Percentiles rank a stretch among this genome's conserved stretches.
phyloP scores from a whole-genome alignment of 2,329 filamentous ascomycete genomes.

The Penicillium sp. region DNA sequence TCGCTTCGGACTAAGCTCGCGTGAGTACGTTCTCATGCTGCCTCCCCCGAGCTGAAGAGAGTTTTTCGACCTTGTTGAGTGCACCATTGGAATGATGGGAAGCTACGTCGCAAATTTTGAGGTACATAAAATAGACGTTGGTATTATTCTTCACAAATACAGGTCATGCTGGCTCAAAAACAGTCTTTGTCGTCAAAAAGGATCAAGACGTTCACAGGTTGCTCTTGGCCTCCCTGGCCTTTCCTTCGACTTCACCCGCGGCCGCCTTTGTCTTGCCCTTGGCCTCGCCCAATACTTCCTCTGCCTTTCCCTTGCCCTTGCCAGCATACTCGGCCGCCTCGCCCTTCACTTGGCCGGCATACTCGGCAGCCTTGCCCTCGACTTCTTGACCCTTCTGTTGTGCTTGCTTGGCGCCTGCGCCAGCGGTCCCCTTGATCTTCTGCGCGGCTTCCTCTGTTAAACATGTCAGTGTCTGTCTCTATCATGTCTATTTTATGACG shows the following conservation, averaged over 20 bases:
- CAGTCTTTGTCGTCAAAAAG: neutral
- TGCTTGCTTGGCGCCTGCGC: constrained; percentile 46
- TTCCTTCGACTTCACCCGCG: constrained; percentile 27
- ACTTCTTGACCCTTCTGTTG: constrained; percentile 42
- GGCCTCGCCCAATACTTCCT: constrained; percentile 28
- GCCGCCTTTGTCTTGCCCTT: constrained; percentile 29
- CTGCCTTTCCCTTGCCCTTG: constrained; percentile 37
- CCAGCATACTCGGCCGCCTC: constrained; percentile 29
- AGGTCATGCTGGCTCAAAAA: constrained; percentile 1
- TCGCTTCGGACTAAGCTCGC: constrained; percentile 78
- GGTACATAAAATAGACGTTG: neutral
- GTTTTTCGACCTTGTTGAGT: neutral
- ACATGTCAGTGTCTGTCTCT: neutral
- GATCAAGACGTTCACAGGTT: neutral
- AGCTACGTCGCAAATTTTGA: neutral
- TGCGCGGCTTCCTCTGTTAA: constrained; percentile 50
- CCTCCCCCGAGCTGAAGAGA: constrained; percentile 39
- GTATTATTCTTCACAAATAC: constrained; percentile 7
- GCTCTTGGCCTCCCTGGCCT: constrained; percentile 26
- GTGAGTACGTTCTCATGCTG: constrained; percentile 96
- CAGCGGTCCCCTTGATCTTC: constrained; percentile 43
- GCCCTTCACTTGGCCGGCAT: constrained; percentile 28
- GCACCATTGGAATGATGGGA: neutral
- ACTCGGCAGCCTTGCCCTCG: constrained; percentile 29
- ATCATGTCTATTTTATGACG: neutral